Base-by-base conservation (phyloP, 2,329 filamentous ascomycete genomes). In the Cladosporium sp. region DNA sequence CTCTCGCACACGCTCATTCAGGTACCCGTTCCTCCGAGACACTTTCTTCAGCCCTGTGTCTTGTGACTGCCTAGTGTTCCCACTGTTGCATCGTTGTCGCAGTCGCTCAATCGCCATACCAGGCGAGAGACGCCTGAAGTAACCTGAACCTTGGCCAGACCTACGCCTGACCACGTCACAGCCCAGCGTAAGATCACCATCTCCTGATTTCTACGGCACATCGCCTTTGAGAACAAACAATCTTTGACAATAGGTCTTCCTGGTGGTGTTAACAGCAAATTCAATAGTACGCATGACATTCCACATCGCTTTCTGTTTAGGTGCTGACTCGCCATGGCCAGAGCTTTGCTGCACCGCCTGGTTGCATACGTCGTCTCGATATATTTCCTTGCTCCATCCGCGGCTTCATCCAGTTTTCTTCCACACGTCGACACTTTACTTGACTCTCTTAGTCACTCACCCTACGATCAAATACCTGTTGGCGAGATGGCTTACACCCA, bases 261-360 rank as follows among this genome's bases (percentile, higher is more conserved):
- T 24, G 50, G 15, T 42, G 37, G 36, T 24, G 19, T n/a, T 37
- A 37, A 17, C 34, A 45, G n/a, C 47, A 13, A 20, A 32, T 17
- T n/a, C 39, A 28, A 39, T 10, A 25, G 40, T 39, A 47, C 52
- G 40, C 52, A 55, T 55, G 52, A 55, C 40, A 47, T 15, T 15
- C n/a, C 28, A 34, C 20, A 12, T 28, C 37, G 28, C 17, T 22
- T 25, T 5, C 12, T 32, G 34, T 35, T 20, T 34, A 22, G 35
- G 20, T 32, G 32, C 52, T 55, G 42, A 55, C 52, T 39, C 40
- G 42, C 25, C 40, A 55, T 55, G 52, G 52, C 52, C 52, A 55
- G 52, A 37, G 40, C 52, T 37, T 47, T 37, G 4, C 8, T 55
- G 52, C 52, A 55, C 40, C 40, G 40, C 52, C 52, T 55, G 52